Base-by-base conservation (phyloP, 139 green algal genomes). In the Axilococcus clingmanii region DNA sequence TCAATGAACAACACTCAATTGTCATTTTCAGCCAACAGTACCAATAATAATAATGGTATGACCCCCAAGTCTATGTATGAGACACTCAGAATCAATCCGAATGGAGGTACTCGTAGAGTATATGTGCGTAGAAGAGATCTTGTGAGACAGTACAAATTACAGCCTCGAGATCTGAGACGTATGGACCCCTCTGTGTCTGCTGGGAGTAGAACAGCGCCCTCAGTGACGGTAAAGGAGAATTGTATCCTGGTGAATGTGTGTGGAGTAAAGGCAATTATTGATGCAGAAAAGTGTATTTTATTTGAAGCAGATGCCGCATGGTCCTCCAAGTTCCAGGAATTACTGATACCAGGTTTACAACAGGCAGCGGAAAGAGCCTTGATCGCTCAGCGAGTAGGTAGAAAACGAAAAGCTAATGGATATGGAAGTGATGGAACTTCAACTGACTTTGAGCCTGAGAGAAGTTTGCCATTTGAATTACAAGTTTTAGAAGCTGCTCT, bases 401-500 rank as follows among this genome's bases (percentile, higher is more conserved):
- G 15, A 15, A 22, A 48, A 7, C 27, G 40, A 48, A 9, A 48
- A 23, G 4, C 9, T 12, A 29, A 44, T 12, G 33, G 33, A 12
- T 38, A 41, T 68, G 59, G 25, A 36, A n/a, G 31, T 19, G 57
- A 35, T 28, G 34, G 34, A 16, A 40, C 42, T 28, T 15, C 14
- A 12, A 16, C 34, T 29, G 61, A 64, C 23, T 54, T 38, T 7
- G 48, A 61, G n/a, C n/a, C n/a, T 32, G 17, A 31, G 24, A 11
- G 24, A 48, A 20, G 7, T 19, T 65, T 72, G 1, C 86, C 89
- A n/a, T 97, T 97, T 65, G 89, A 96, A 63, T 68, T 96, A 48
- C 86, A 95, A 55, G 70, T 91, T 42, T 41, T 95, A 36, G 89
- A 97, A 61, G 86, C 63, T 4, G 83, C 85, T 8, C 74, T 97